Conservation (phyloP, 345 rosid species). For the Brassica rapa region DNA sequence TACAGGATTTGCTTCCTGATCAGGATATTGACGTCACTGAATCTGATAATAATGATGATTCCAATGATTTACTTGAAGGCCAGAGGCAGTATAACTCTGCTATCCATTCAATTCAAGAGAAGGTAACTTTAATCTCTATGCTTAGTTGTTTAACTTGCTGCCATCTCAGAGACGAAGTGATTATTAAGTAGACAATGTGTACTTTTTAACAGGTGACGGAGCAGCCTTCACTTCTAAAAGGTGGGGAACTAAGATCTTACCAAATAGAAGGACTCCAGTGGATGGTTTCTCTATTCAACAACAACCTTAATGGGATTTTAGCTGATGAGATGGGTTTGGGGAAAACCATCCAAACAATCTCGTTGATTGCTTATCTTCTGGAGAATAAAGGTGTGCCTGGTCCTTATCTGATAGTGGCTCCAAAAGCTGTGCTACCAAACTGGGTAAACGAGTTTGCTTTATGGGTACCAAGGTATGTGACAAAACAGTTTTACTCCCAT, state of each 20-base stretch:
- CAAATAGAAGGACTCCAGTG: slow-evolving; percentile 99
- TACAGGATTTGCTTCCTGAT: slow-evolving; percentile 64
- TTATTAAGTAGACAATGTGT: slow-evolving; percentile 28
- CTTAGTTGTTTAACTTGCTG: slow-evolving; percentile 5
- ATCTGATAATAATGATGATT: slow-evolving; percentile 80
- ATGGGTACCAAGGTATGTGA: slow-evolving; percentile 80
- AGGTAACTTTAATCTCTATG: slow-evolving; percentile 48
- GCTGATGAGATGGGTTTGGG: slow-evolving; percentile 99
- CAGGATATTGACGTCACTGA: slow-evolving; percentile 65
- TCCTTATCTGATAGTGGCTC: slow-evolving; percentile 98
- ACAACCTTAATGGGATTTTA: slow-evolving; percentile 95
- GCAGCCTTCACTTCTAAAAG: slow-evolving; percentile 90
- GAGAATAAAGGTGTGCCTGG: slow-evolving; percentile 85
- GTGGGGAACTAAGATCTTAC: slow-evolving; percentile 91
- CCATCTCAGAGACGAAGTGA: slow-evolving; percentile 16
- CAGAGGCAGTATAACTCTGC: slow-evolving; percentile 97
- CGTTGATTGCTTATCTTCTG: slow-evolving; percentile 84
- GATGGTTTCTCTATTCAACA: slow-evolving; percentile 97
- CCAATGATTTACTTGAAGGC: slow-evolving; percentile 88
- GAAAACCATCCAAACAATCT: slow-evolving; percentile 95
- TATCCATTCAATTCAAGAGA: slow-evolving; percentile 92
- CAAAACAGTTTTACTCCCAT: not conserved
- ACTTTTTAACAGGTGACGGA: slow-evolving; percentile 70
- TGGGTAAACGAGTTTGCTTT: slow-evolving; percentile 94
- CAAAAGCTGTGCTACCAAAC: slow-evolving; percentile 97